These are phyloP conservation scores for Epichloe scottii DNA, from an alignment of 2,329 filamentous ascomycete genomes.

Conservation along the genomic window DNA sequence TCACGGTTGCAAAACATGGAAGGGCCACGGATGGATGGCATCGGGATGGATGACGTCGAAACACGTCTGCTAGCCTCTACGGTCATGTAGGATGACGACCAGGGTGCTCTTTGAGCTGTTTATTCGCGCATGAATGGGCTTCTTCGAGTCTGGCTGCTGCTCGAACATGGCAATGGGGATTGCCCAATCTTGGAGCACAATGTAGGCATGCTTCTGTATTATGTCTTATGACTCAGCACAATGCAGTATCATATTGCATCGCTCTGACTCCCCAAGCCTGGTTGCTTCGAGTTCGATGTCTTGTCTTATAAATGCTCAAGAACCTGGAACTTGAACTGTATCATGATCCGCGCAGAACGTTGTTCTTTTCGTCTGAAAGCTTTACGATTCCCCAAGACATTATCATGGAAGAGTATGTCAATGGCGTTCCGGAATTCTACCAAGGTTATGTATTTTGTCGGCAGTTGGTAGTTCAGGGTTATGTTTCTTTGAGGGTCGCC, in stretches of 20 bases:
- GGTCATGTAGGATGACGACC: conserved; percentile 25
- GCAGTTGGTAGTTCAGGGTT: not conserved
- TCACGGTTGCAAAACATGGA: conserved; percentile 29
- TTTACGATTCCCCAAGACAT: not conserved
- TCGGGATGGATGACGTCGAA: conserved; percentile 34
- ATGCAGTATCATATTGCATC: not conserved
- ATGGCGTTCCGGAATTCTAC: conserved; percentile 4
- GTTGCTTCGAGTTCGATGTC: not conserved
- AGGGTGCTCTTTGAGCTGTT: not conserved
- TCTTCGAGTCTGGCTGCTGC: not conserved
- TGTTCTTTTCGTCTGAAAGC: not conserved
- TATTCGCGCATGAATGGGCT: not conserved
- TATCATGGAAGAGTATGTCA: not conserved
- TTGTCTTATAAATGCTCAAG: not conserved
- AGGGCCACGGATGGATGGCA: conserved; percentile 28
- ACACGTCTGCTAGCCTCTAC: conserved; percentile 29
- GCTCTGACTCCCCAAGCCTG: not conserved
- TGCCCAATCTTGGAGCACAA: not conserved
- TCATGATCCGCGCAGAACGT: not conserved
- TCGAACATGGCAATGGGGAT: not conserved
- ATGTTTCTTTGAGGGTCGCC: not conserved
- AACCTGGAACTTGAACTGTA: not conserved
- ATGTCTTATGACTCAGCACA: not conserved
- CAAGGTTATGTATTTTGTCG: not conserved
- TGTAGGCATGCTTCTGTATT: not conserved